These are phyloP conservation scores for Euphorbia celastroides DNA, from an alignment of 441 rosid genomes.

Conservation along the genomic window DNA sequence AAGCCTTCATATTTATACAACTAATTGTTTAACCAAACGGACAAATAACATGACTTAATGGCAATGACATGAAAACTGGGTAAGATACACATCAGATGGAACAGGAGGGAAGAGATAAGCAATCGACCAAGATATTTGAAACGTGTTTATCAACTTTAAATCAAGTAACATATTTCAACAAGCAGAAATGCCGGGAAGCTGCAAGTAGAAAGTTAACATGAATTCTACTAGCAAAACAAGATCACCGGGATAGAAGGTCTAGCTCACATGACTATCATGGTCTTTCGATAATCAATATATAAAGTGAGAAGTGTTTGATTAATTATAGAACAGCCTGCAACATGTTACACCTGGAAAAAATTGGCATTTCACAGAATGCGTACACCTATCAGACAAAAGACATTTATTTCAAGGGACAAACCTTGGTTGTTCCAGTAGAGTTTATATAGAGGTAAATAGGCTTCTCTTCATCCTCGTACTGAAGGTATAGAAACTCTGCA, in stretches of 20 bases:
- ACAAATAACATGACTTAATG: not conserved
- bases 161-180: not conserved
- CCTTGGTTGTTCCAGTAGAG: constrained; percentile 92
- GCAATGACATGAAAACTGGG: not conserved
- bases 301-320: not conserved
- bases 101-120: not conserved
- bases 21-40: too few species aligned
- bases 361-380: not conserved
- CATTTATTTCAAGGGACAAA: constrained; percentile 15
- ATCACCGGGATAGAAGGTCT: not conserved
- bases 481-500: constrained; percentile 85
- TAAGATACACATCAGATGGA: not conserved
- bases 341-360: not conserved
- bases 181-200: not conserved
- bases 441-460: constrained; percentile 88
- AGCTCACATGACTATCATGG: not conserved
- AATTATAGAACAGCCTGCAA: not conserved
- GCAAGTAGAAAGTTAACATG: not conserved
- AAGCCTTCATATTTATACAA: too few species aligned
- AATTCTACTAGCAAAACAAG: not conserved
- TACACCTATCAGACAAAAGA: not conserved
- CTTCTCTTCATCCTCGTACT: constrained; percentile 61
- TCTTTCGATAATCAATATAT: not conserved
- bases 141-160: not conserved
- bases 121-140: not conserved